Conservation (phyloP, 495 filamentous ascomycete species). For the Schizothecium vesticola region DNA sequence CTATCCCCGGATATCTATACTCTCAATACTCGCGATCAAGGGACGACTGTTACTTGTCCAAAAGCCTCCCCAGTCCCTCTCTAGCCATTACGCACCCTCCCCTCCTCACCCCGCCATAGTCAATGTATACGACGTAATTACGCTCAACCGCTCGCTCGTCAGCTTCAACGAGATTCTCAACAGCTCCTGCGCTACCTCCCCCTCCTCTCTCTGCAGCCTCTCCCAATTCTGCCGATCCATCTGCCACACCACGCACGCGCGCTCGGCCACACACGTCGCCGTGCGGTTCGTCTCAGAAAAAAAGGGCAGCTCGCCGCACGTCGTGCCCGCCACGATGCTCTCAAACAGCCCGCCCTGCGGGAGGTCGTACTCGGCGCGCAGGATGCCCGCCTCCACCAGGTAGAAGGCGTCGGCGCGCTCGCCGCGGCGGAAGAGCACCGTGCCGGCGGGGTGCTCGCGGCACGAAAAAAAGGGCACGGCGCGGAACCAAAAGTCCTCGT, state of each 20-base stretch:
- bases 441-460: conserved; percentile 59
- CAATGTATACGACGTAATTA: conserved; percentile 62
- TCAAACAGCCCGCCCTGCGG: conserved; percentile 87
- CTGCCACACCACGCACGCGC: conserved; percentile 76
- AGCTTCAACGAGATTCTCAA: conserved; percentile 79
- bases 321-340: conserved; percentile 88
- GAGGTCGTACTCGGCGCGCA: conserved; percentile 81
- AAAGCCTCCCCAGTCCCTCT: conserved; percentile 1
- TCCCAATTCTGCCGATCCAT: conserved; percentile 66
- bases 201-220: conserved; percentile 59
- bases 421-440: conserved; percentile 69
- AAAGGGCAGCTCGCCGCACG: conserved; percentile 93
- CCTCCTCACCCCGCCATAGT: conserved; percentile 30
- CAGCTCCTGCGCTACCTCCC: conserved; percentile 76
- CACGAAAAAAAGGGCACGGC: conserved; percentile 65
- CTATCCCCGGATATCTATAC: background rate
- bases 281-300: conserved; percentile 85
- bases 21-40: background rate
- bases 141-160: conserved; percentile 83
- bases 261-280: conserved; percentile 77
- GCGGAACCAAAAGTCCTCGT: conserved; percentile 92
- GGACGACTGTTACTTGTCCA: background rate
- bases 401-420: conserved; percentile 75
- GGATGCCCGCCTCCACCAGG: conserved; percentile 81
- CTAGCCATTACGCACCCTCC: background rate